Evolutionary conservation across 1,139 yeast species (phyloP).

Genomic region (Entelexis sorbosivorans): DNA sequence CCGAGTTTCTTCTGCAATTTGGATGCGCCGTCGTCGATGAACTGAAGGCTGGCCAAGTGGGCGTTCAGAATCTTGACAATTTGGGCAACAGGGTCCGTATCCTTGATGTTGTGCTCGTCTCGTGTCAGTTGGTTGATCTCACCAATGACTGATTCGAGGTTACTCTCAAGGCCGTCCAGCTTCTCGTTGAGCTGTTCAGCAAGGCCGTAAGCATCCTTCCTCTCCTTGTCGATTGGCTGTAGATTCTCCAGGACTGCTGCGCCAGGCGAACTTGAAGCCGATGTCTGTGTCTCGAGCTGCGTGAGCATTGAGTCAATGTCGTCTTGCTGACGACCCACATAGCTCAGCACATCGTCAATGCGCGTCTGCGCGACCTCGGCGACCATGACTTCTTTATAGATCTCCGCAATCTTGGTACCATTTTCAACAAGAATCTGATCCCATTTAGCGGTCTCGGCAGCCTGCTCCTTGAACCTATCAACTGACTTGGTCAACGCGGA

Average conservation of each 20-base stretch:
- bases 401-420: conserved; percentile 70
- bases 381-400: conserved; percentile 65
- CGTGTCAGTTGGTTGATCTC: conserved; percentile 84
- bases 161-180: conserved; percentile 63
- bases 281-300: conserved; percentile 72
- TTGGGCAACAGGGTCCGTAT: conserved; percentile 42
- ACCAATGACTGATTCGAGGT: conserved; percentile 61
- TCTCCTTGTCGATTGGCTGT: conserved; percentile 59
- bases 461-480: conserved; percentile 63
- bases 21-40: conserved; percentile 66
- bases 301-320: conserved; percentile 76
- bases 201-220: conserved; percentile 79
- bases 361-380: conserved; percentile 80
- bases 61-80: conserved; percentile 74
- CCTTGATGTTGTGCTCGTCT: conserved; percentile 54
- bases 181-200: conserved; percentile 82
- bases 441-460: conserved; percentile 69
- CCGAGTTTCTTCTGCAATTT: conserved; percentile 57
- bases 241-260: conserved; percentile 31
- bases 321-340: conserved; percentile 84
- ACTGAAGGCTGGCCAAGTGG: conserved; percentile 80
- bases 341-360: conserved; percentile 75
- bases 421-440: conserved; percentile 73
- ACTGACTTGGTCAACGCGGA: conserved; percentile 67
- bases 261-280: conserved; percentile 25